Base-by-base conservation (phyloP, 2,329 filamentous ascomycete genomes). In the Botrytis cinerea region DNA sequence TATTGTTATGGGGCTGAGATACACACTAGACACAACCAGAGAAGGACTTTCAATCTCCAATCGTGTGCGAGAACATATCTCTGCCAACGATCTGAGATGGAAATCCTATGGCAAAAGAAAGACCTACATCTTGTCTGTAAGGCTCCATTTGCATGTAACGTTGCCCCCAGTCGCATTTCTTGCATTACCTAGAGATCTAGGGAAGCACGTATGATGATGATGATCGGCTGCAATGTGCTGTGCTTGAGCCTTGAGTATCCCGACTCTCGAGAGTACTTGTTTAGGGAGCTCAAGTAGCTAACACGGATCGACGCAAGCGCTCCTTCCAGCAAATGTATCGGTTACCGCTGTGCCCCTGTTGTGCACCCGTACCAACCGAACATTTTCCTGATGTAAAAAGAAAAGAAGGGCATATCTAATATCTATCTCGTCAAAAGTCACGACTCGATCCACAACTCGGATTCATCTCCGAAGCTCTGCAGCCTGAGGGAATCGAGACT, bases 341-440 rank as follows among this genome's bases (percentile, higher is more conserved):
- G 14, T 32, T 61, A 4, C 18, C 8, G 40, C 59, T 62, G 28
- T 46, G 54, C 28, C 59, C 10, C 28, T 46, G 25, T 38, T 54
- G 45, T 64, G 10, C 45, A 63, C 70, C 45, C 35, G 63, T 38
- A 45, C 60, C 54, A 61, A 32, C 70, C 69, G 35, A 71, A 28
- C 25, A 64, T 54, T 63, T n/a, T 71, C 59, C 59, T 54, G 59
- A 45, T 71, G 18, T 28, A 54, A n/a, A 45, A 54, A 35, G 38
- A 59, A 70, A 40, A 48, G 40, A 43, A 32, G 62, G 48, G 6
- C 14, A 38, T 16, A 66, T 28, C 25, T 32, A 54, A 43, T 40
- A 57, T 57, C 25, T 69, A 12, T 66, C n/a, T 51, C 25, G 8
- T 68, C 46, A 20, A 43, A 10, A 28, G 51, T 18, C 51, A 57